Evolutionary conservation across 371 early-diverging fungal genomes (phyloP).

Genomic region (Synchytrium microbalum): DNA sequence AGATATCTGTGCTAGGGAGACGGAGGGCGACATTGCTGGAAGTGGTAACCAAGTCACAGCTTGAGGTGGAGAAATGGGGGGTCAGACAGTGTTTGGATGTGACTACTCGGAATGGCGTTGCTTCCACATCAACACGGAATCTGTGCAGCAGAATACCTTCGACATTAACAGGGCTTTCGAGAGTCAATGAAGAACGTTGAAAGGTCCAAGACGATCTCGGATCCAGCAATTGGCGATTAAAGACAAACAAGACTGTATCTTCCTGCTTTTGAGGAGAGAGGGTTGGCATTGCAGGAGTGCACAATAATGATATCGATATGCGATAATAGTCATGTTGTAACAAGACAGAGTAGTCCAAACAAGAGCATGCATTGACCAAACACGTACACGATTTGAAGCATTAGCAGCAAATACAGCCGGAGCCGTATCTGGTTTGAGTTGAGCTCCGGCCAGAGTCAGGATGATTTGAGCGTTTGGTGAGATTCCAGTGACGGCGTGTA

Average conservation of each 20-base stretch:
- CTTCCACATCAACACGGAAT: not conserved
- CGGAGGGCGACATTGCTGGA: not conserved
- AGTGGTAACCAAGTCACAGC: no score
- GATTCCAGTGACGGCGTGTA: conserved; percentile 12
- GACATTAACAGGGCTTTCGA: conserved; percentile 24
- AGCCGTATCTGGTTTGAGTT: conserved; percentile 10
- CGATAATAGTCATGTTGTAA: not conserved
- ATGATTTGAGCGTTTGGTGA: conserved; percentile 22
- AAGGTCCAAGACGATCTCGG: not conserved
- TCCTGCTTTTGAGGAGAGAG: conserved; percentile 7
- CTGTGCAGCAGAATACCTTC: conserved; percentile 12
- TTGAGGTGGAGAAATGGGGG: no score
- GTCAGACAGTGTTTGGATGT: no score
- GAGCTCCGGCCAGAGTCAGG: conserved; percentile 11
- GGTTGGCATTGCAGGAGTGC: not conserved
- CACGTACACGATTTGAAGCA: not conserved
- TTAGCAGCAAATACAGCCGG: not conserved
- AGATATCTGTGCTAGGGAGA: not conserved
- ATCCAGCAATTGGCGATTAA: conserved; percentile 20
- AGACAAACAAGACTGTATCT: conserved; percentile 18
- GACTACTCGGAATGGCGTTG: no score
- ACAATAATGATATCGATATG: conserved; percentile 1
- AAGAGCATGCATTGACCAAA: not conserved
- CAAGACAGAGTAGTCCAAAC: not conserved
- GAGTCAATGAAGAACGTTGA: conserved; percentile 11